Percentiles rank a stretch among this genome's conserved stretches.
Evolutionary conservation across 1,284 basidiomycete genomes (phyloP).

Genomic region (Ustilago tritici): DNA sequence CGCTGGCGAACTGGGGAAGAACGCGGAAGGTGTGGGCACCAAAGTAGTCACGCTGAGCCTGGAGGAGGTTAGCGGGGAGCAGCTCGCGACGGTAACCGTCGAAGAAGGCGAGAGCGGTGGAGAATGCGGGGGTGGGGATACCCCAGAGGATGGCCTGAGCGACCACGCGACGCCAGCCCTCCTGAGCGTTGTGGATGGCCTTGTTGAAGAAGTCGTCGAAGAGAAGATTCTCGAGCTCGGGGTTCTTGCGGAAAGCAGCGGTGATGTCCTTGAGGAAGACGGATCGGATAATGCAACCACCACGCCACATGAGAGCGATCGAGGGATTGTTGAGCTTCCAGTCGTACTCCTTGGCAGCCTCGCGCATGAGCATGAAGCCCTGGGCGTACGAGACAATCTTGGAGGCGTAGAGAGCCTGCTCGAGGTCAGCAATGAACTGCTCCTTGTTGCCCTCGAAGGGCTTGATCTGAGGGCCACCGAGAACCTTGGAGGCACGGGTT

Average conservation of each 20-base stretch:
- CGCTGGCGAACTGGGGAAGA: conserved; percentile 63
- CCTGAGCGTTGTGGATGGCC: conserved; percentile 90
- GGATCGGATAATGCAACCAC: conserved; percentile 92
- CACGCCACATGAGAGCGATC: conserved; percentile 99
- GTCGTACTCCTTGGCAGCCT: conserved; percentile 92
- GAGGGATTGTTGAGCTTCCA: conserved; percentile 81
- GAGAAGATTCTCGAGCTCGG: conserved; percentile 88
- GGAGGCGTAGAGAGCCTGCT: conserved; percentile 98
- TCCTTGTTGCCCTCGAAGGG: conserved; percentile 97
- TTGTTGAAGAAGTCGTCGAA: conserved; percentile 99
- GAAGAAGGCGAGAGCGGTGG: conserved; percentile 97
- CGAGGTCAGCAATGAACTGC: conserved; percentile 98
- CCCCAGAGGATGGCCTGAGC: conserved; percentile 98
- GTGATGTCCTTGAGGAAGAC: conserved; percentile 73
- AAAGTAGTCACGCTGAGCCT: conserved; percentile 81
- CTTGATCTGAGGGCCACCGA: conserved; percentile 89
- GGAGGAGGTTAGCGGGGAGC: conserved; percentile 90
- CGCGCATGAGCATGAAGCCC: conserved; percentile 99
- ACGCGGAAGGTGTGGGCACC: conserved; percentile 64
- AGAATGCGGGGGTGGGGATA: conserved; percentile 94
- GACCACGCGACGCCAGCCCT: conserved; percentile 96
- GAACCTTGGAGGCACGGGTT: conserved; percentile 87
- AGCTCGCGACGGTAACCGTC: conserved; percentile 91
- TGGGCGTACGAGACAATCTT: conserved; percentile 91
- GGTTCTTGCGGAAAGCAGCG: conserved; percentile 87